Conservation (phyloP, 768 basidiomycete genomes). For the Boletus subparvulus region DNA sequence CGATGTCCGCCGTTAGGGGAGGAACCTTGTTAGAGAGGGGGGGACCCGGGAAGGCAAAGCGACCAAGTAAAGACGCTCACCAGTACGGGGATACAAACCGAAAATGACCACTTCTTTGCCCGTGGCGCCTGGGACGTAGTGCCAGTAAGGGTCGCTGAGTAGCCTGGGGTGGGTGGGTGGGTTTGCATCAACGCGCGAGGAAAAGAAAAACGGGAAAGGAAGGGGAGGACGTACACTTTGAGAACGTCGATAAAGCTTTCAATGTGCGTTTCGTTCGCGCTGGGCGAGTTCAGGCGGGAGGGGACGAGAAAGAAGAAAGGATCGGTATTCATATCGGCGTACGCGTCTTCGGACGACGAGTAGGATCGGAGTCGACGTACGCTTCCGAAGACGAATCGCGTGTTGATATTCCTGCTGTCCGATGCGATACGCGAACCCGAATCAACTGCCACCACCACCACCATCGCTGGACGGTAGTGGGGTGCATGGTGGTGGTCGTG, state of each 20-base stretch:
- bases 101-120: conserved; percentile 60
- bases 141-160: not conserved
- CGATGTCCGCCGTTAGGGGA: conserved; percentile 40
- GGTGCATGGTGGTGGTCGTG: not conserved
- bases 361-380: conserved; percentile 29
- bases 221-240: conserved; percentile 39
- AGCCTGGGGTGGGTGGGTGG: not conserved
- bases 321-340: not conserved
- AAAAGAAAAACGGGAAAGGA: too few species aligned
- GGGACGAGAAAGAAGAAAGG: not conserved
- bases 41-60: not conserved
- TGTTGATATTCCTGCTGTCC: not conserved
- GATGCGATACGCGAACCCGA: too few species aligned
- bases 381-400: conserved; percentile 16
- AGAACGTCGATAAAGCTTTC: conserved; percentile 52
- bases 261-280: conserved; percentile 53
- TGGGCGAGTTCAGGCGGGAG: conserved; percentile 42
- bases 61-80: not conserved
- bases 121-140: conserved; percentile 40
- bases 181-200: not conserved
- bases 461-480: too few species aligned
- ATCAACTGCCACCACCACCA: too few species aligned
- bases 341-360: not conserved
- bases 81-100: conserved; percentile 46
- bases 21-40: not conserved